Conservation (phyloP, 352 stramenopile species). For the Phytophthora sp. region DNA sequence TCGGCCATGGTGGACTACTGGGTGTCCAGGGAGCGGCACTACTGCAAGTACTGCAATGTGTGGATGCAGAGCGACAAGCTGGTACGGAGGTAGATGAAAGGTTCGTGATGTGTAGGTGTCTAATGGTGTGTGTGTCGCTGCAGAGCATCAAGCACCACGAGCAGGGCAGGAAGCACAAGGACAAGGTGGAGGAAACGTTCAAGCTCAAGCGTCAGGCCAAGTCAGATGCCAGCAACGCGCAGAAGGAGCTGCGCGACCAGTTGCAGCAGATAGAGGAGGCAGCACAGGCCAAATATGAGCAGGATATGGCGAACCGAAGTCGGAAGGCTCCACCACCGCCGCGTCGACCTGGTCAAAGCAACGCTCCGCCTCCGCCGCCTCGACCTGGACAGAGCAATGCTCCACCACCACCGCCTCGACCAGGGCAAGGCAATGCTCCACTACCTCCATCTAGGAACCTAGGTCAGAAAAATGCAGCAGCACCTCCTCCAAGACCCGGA, state of each 20-base stretch:
- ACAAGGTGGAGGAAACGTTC: slow-evolving; percentile 70
- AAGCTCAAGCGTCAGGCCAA: slow-evolving; percentile 81
- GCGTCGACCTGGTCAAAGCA: slow-evolving; percentile 28
- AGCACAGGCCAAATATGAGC: slow-evolving; percentile 60
- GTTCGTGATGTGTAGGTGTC: neutral
- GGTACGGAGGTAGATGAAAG: slow-evolving; percentile 28
- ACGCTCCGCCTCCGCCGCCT: too few species aligned
- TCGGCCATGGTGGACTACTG: slow-evolving; percentile 68
- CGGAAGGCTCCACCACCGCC: slow-evolving; percentile 36
- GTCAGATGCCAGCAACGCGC: slow-evolving; percentile 52
- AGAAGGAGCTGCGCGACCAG: slow-evolving; percentile 71
- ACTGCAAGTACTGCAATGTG: slow-evolving; percentile 90
- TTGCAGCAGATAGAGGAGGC: slow-evolving; percentile 75
- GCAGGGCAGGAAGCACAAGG: slow-evolving; percentile 76
- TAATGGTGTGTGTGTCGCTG: neutral
- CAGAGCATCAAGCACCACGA: slow-evolving; percentile 88
- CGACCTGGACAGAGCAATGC: neutral
- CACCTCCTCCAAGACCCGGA: slow-evolving; percentile 4
- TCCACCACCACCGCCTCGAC: slow-evolving; percentile 7
- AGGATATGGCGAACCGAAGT: slow-evolving; percentile 47
- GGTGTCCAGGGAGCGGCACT: slow-evolving; percentile 74
- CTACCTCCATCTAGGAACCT: slow-evolving; percentile 17
- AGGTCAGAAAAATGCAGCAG: neutral
- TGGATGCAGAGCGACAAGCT: slow-evolving; percentile 86
- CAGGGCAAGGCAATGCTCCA: slow-evolving; percentile 5